Evolutionary conservation across 1,284 basidiomycete species (phyloP), one percentile per base, ranked within the genome.

Genomic region (Trichosporon asahii): DNA sequence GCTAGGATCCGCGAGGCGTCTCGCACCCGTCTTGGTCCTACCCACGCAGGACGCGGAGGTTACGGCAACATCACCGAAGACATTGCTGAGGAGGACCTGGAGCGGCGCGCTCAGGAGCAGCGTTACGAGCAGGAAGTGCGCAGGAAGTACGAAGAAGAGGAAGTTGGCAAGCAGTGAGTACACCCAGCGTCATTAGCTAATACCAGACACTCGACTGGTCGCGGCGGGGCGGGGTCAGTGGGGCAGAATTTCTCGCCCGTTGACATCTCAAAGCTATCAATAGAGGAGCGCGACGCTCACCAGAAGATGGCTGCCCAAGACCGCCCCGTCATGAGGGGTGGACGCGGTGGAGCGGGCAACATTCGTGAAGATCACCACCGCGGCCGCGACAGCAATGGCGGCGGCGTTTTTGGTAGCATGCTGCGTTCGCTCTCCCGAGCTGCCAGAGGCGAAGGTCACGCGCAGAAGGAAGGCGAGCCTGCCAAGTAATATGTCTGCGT

Each of bases 41-140:
- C 27, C 53, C 71, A 72, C 15, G 70, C 76, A 3, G 83, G 83
- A 8, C 73, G 83, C 53, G 83, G 83, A 35, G 83, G 83, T 8
- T 84, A 78, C 64, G 83, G 83, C 7, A 84, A 84, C 67, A 81
- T 83, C 46, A 70, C 72, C 5, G 77, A 80, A 70, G 80, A 81
- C 68, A 70, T 72, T 33, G 66, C 61, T 14, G 71, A 77, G 63
- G 74, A 76, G 66, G 76, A 79, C 31, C 68, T 72, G 6, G 53
- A 63, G 29, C 67, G 69, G 61, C 65, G 77, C 73, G 74, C 70
- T 4, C 76, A 74, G 23, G 73, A 74, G 15, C 66, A 75, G 29
- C 67, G 68, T 25, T 80, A 81, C 73, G 81, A 83, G 67, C 73
- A 69, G 1, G 76, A 74, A 25, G 74, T 83, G 33, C 69, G 75